Conservation (phyloP, 1,284 basidiomycete species). For the Sporisorium iseilematis-ciliati region DNA sequence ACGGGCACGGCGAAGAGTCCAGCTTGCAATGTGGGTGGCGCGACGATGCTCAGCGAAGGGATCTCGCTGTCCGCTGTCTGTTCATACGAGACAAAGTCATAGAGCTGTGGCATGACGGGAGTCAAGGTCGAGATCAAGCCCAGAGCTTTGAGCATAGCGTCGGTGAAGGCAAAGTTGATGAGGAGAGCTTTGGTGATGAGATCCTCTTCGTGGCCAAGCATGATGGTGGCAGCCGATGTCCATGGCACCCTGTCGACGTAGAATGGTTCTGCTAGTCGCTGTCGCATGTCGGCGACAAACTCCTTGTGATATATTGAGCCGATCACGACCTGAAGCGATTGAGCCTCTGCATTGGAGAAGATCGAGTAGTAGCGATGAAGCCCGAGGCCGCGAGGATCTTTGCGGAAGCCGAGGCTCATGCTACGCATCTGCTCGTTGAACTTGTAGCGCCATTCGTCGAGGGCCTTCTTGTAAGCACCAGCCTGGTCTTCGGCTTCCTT, state of each 20-base stretch:
- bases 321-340: conserved; percentile 33
- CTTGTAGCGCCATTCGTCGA: conserved; percentile 50
- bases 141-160: conserved; percentile 42
- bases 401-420: conserved; percentile 38
- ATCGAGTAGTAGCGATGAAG: conserved; percentile 46
- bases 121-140: conserved; percentile 36
- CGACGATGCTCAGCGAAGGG: conserved; percentile 39
- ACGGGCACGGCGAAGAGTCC: conserved; percentile 44
- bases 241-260: conserved; percentile 29
- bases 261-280: conserved; percentile 34
- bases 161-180: conserved; percentile 41
- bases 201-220: conserved; percentile 42
- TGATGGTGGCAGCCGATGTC: conserved; percentile 36
- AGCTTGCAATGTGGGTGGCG: conserved; percentile 40
- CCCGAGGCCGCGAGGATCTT: conserved; percentile 40
- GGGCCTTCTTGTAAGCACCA: conserved; percentile 30
- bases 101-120: conserved; percentile 43
- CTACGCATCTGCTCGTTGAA: conserved; percentile 51
- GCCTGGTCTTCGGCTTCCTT: conserved; percentile 43
- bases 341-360: conserved; percentile 43
- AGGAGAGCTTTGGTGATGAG: conserved; percentile 38
- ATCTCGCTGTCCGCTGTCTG: conserved; percentile 38
- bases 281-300: conserved; percentile 42
- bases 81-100: conserved; percentile 47
- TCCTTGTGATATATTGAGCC: conserved; percentile 47